These are phyloP conservation scores for Tilletia setariae DNA, from an alignment of 1,284 basidiomycete species.

Conservation along the genomic window DNA sequence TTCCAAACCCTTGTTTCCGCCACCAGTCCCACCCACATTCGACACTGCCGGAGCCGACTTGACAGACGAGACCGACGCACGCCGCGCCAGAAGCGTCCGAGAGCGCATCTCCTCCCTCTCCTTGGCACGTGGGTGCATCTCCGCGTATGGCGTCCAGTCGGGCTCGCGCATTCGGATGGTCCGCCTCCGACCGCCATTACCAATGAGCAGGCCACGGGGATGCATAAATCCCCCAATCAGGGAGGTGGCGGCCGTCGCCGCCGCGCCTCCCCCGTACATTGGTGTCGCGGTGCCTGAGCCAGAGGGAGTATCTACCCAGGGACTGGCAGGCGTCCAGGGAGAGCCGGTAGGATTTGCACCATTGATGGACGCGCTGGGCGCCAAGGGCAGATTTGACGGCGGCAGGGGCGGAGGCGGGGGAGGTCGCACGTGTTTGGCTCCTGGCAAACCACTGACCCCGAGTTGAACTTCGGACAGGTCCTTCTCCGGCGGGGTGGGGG, in stretches of 20 bases:
- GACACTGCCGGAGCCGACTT: not conserved
- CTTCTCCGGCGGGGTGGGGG: conserved; percentile 6
- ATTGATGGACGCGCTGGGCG: not conserved
- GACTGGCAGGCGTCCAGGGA: not conserved
- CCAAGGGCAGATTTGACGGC: not conserved
- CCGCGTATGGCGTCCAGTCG: conserved; percentile 41
- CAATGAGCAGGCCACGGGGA: too few relatives aligned
- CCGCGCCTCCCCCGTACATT: too few relatives aligned
- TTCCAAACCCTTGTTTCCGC: too few relatives aligned
- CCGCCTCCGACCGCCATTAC: not conserved
- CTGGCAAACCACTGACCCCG: not conserved
- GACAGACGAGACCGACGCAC: not conserved
- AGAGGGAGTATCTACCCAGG: not conserved
- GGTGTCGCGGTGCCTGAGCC: conserved; percentile 2
- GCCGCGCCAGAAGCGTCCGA: not conserved
- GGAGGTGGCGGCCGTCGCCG: too few relatives aligned
- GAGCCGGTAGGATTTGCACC: not conserved
- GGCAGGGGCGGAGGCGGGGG: not conserved
- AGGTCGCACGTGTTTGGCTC: not conserved
- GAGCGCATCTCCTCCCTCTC: conserved; percentile 35
- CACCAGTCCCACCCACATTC: not conserved
- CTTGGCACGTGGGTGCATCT: conserved; percentile 40
- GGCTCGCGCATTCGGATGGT: conserved; percentile 42
- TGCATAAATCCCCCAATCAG: too few relatives aligned
- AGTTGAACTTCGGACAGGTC: not conserved